Base-by-base conservation (phyloP, 768 basidiomycete species). In the Boletus coccyginus region DNA sequence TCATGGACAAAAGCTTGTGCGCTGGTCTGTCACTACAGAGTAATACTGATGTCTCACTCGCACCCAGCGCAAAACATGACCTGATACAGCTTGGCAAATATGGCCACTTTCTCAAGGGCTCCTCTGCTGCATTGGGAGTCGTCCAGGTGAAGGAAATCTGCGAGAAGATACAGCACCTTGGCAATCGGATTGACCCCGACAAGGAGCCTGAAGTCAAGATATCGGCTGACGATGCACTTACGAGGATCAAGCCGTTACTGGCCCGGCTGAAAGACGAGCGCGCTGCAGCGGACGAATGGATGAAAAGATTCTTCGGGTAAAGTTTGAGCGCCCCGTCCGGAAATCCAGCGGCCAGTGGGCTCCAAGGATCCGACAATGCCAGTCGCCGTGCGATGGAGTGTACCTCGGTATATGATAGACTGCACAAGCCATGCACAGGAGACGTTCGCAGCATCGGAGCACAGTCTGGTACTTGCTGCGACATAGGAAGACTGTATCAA, bases 71-170 rank as follows among this genome's bases (percentile, higher is more conserved):
- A 39, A 70, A 64, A 24, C 80, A 85, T 59, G 81, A 94, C 61
- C 81, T 96, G 11, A 61, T 65, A 11, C 69, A 81, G 53, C 82
- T 99, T 17, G 88, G 90, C 3, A 73, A 76, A 17, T 79, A 89
- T 11, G 97, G 95, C 0, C 96, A 99, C 74, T 99, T 92, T 75
- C 85, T 98, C 68, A 99, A 98, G 73, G 96, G 96, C 46, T 98
- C 95, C 3, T 96, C 94, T 13, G 95, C 95, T 31, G 92, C 95
- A 3, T 81, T 99, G 44, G 96, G 97, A 29, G 83, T 95, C 32
- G 74, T 75, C 55, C 82, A 83, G 60, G 94, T 99, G 50, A 88
- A 92, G 69, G 80, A 75, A 16, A 86, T 87, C 27, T 98, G 96
- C 77, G 94, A 93, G 72, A 81, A 82, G 73, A 94, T 98, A 65